Evolutionary conservation across 2,329 filamentous ascomycete species (phyloP), one percentile per base, ranked within the genome.

Genomic region (Biscogniauxia sp.): DNA sequence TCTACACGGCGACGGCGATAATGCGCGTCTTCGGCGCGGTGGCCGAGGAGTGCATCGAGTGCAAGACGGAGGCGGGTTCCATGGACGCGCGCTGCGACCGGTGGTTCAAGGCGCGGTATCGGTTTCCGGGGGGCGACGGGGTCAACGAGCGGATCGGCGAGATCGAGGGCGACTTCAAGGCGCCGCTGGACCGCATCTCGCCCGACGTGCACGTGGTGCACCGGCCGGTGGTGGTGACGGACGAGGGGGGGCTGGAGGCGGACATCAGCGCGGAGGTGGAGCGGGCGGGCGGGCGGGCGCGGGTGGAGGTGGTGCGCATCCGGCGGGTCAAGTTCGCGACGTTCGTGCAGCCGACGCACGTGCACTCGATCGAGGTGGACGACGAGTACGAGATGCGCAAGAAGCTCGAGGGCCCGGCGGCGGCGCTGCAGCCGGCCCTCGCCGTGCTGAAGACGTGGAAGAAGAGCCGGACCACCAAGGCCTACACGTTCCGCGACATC

Each of bases 1-100:
- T 72, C 2, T 79, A 79, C 58, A 67, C 62, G 1, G 66, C 76
- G 5, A 57, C 73, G 53, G 61, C 64, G 52, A 28, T 78, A 4
- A 61, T 73, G 1, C 67, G 70, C n/a, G 66, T 78, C 13, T 72
- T 78, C 53, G 69, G 69, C 0, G 61, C 62, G 19, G 69, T 74
- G 54, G 72, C 74, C 2, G 71, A 68, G n/a, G 69, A 72, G 37
- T 76, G 73, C 28, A 58, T 74, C 9, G 66, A 68, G 57, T 73
- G 70, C 13, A 58, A 58, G 11, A 64, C 68, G 9, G 59, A 66
- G n/a, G 20, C 68, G 11, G 51, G 65, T 59, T 56, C 65, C 0
- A 55, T 61, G 17, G 69, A 72, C 60, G 55, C 67, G 57, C 61
- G 62, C 6, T 71, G 69, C 37, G 71, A 75, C 56, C 63, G 69